phyloP scores from a whole-genome alignment of 73 alveolate species.

The Paramecium bursaria region DNA sequence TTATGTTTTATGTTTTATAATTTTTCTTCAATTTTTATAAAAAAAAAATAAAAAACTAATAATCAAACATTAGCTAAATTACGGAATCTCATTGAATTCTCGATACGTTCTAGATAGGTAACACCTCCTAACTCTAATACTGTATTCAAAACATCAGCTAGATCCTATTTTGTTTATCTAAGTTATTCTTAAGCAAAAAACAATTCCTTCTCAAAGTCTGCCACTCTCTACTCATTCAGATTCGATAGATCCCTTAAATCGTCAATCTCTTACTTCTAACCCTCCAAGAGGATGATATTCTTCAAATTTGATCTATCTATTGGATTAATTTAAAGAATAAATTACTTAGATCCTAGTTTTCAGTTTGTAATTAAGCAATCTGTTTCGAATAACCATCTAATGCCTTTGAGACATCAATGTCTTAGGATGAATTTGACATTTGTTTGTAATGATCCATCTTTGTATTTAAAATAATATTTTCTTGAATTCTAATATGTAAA shows the following conservation, averaged over 20 bases:
- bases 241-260: not conserved
- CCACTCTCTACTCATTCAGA: not conserved
- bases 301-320: too few species aligned
- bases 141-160: not conserved
- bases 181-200: not conserved
- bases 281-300: not conserved
- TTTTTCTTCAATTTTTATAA: too few species aligned
- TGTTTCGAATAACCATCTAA: not conserved
- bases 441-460: too few species aligned
- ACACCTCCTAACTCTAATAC: not conserved
- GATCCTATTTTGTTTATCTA: not conserved
- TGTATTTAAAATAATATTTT: too few species aligned
- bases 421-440: too few species aligned
- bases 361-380: not conserved
- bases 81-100: not conserved
- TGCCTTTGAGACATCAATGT: not conserved
- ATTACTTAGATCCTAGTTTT: conserved; percentile 20
- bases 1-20: too few species aligned
- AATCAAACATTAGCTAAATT: too few species aligned
- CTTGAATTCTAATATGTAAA: too few species aligned
- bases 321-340: too few species aligned
- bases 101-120: not conserved
- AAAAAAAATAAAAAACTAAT: too few species aligned
- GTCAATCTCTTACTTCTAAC: not conserved
- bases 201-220: not conserved